Evolutionary conservation across 2,329 filamentous ascomycete species (phyloP).

Genomic region (Penicillium sumatraense): DNA sequence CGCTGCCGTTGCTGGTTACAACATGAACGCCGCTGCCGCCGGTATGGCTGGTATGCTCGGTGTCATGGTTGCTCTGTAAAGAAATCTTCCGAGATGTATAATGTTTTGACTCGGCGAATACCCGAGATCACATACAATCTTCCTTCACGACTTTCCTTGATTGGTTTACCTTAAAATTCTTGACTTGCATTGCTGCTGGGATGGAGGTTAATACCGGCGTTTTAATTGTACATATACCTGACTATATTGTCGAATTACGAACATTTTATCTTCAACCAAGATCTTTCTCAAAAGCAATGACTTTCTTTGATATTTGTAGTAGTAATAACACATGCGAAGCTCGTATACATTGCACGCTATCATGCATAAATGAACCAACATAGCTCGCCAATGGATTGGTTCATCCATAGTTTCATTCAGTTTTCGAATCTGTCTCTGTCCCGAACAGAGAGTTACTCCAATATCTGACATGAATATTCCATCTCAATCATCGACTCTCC

Average conservation of each 20-base stretch:
- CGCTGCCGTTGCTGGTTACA: slow-evolving; percentile 26
- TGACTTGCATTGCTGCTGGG: neutral
- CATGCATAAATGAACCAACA: neutral
- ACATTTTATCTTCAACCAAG: neutral
- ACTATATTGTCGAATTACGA: neutral
- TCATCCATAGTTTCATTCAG: no score
- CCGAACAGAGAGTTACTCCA: no score
- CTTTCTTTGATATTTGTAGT: no score
- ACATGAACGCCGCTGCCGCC: slow-evolving; percentile 25
- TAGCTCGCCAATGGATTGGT: no score
- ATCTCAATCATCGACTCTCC: slow-evolving; percentile 27
- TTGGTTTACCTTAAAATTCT: neutral
- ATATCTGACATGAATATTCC: neutral
- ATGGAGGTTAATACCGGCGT: slow-evolving; percentile 9
- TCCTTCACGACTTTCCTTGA: slow-evolving; percentile 16
- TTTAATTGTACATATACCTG: slow-evolving; percentile 5
- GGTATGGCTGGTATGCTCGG: slow-evolving; percentile 35
- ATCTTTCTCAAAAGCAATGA: no score
- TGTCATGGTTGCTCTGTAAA: slow-evolving; percentile 37
- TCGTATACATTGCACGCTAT: neutral
- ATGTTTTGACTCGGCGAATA: neutral
- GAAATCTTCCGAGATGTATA: neutral
- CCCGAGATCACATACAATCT: neutral
- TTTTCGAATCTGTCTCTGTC: no score
- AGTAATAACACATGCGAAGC: neutral